Percentiles rank a stretch among this genome's conserved stretches.
Conservation (phyloP, 306 rosid species). For the Fragaria ananassa region DNA sequence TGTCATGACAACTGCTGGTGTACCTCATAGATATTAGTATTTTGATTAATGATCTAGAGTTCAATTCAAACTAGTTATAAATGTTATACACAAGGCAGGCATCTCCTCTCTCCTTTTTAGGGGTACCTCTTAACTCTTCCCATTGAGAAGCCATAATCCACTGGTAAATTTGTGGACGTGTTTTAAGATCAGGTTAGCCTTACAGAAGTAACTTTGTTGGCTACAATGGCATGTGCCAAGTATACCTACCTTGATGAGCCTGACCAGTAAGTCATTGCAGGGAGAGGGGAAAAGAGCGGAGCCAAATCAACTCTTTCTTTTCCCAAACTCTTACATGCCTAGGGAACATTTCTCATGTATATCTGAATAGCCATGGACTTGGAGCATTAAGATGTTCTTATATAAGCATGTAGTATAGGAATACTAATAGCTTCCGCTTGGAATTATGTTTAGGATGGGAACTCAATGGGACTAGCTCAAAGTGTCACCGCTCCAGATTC, state of each 20-base stretch:
- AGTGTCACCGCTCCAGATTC: constrained; percentile 33
- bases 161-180: not conserved
- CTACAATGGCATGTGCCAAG: not conserved
- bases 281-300: not conserved
- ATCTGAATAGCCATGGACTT: not conserved
- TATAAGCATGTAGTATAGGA: not conserved
- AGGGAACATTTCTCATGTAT: not conserved
- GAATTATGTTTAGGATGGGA: constrained; percentile 52
- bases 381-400: not conserved
- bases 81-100: not conserved
- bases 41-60: not conserved
- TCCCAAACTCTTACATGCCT: not conserved
- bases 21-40: not conserved
- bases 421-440: constrained; percentile 21
- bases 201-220: constrained; percentile 2
- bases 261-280: not conserved
- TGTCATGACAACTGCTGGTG: not conserved
- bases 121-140: not conserved
- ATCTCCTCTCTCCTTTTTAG: not conserved
- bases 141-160: not conserved
- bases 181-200: not conserved
- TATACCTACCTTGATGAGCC: not conserved
- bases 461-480: constrained; percentile 38
- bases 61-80: not conserved
- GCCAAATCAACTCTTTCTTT: not conserved